Evolutionary conservation across 140 eudicot genomes (phyloP), one percentile per base, ranked within the genome.

Genomic region (Erigeron philadelphicus): DNA sequence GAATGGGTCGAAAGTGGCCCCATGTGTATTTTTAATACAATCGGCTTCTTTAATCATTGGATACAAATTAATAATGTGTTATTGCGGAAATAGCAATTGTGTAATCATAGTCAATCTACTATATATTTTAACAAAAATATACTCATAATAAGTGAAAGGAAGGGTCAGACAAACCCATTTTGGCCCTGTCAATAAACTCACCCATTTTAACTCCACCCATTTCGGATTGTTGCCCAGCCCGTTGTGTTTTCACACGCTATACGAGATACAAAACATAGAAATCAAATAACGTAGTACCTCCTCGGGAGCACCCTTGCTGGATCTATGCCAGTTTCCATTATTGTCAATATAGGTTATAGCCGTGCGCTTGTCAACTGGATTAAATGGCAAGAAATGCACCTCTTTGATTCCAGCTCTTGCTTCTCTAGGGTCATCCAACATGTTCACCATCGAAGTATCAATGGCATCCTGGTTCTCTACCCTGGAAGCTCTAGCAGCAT

Each of bases 281-380:
- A 49, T 52, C 11, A 56, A 56, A 3, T 49, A 46, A 49, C 35
- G 16, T 10, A 13, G 70, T 80, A 80, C 84, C 79, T 88, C 87
- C 67, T 88, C 96, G 1, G 96, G 96, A 56, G 96, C 92, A 70
- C 96, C 96, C 86, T 88, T 88, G 90, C 93, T 85, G 50, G 66
- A 41, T 31, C 93, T 83, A 64, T 83, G 78, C 93, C 93, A 88
- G 73, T 83, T 57, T 8, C 88, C 93, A 7, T 75, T 13, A 1
- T 55, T n/a, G 53, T 88, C 96, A 16, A 79, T 79, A 54, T 85
- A 88, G 67, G 93, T 85, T 49, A 79, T 85, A 43, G 89, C 87
- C 1, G 92, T 88, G 21, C 95, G 87, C 74, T 85, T 85, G 10
- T 88, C 92, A 10, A 81, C 86, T 0, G 95, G 95, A 43, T 85